Percentiles rank a stretch among this genome's conserved stretches.
Conservation (phyloP, 805 yeast genomes). For the Wickerhamomyces strasburgensis region DNA sequence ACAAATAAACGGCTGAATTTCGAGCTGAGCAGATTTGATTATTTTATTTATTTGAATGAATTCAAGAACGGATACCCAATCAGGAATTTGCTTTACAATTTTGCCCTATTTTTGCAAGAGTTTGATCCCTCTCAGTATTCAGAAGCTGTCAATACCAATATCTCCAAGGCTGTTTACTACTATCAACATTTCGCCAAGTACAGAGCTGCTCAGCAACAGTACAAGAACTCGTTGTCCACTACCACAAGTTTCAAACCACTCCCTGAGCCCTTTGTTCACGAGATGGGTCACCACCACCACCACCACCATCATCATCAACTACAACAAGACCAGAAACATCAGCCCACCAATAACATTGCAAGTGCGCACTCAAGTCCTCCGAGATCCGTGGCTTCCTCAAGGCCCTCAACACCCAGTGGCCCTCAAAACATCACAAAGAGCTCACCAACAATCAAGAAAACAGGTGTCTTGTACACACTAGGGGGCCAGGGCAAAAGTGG, state of each 20-base stretch:
- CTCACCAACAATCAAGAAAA: conserved; percentile 5
- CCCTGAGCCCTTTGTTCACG: not conserved
- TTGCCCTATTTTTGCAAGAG: conserved; percentile 10
- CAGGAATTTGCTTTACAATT: conserved; percentile 12
- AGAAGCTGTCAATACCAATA: not conserved
- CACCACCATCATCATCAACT: not conserved
- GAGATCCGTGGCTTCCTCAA: not conserved
- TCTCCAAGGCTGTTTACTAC: conserved; percentile 12
- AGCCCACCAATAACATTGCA: too few species aligned
- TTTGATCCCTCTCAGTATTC: conserved; percentile 1
- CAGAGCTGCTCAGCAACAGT: conserved; percentile 8
- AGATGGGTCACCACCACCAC: not conserved
- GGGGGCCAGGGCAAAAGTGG: conserved; percentile 25
- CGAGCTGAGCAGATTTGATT: conserved; percentile 42
- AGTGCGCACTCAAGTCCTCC: too few species aligned
- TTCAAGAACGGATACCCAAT: conserved; percentile 22
- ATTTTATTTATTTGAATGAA: conserved; percentile 35
- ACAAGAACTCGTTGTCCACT: conserved; percentile 4
- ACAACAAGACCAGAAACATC: not conserved
- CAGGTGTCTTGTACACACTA: conserved; percentile 11
- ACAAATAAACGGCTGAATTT: conserved; percentile 35
- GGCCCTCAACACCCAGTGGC: not conserved
- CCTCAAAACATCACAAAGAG: not conserved
- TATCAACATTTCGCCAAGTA: conserved; percentile 12
- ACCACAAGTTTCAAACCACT: not conserved